Evolutionary conservation across 257 asterid genomes (phyloP).

Genomic region (Orobanche coerulescens): DNA sequence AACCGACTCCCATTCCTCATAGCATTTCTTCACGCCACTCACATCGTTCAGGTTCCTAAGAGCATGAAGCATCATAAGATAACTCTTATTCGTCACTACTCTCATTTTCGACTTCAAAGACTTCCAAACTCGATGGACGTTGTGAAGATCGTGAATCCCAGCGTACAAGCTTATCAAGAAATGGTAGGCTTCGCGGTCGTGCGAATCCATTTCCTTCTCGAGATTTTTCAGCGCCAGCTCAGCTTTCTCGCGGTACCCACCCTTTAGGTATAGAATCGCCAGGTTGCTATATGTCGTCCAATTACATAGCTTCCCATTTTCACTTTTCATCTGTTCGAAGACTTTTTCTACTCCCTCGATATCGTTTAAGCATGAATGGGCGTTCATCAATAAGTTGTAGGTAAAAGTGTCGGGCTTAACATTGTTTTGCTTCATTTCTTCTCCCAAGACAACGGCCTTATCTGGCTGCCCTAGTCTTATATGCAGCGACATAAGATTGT

Average conservation of each 20-base stretch:
- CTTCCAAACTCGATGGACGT: constrained; percentile 63
- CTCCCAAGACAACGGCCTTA: constrained; percentile 39
- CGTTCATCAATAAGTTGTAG: constrained; percentile 58
- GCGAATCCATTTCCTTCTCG: constrained; percentile 48
- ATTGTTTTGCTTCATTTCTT: constrained; percentile 52
- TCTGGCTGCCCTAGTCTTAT: constrained; percentile 46
- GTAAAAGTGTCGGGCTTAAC: constrained; percentile 44
- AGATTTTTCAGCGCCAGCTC: constrained; percentile 45
- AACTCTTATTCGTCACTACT: constrained; percentile 49
- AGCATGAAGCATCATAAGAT: constrained; percentile 60
- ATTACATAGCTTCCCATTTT: constrained; percentile 36
- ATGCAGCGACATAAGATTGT: constrained; percentile 56
- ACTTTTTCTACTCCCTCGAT: constrained; percentile 64
- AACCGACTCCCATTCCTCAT: constrained; percentile 60
- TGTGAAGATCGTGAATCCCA: constrained; percentile 40
- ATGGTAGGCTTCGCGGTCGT: constrained; percentile 49
- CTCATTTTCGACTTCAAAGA: constrained; percentile 38
- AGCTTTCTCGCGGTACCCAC: constrained; percentile 57
- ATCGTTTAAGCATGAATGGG: constrained; percentile 42
- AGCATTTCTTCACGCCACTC: constrained; percentile 53
- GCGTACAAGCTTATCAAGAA: constrained; percentile 62
- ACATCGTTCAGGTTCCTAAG: constrained; percentile 49
- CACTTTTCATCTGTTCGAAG: constrained; percentile 58
- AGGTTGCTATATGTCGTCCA: constrained; percentile 76
- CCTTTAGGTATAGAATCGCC: constrained; percentile 46